Conservation (phyloP, 805 yeast genomes). For the Zygosaccharomyces gambellarensis region DNA sequence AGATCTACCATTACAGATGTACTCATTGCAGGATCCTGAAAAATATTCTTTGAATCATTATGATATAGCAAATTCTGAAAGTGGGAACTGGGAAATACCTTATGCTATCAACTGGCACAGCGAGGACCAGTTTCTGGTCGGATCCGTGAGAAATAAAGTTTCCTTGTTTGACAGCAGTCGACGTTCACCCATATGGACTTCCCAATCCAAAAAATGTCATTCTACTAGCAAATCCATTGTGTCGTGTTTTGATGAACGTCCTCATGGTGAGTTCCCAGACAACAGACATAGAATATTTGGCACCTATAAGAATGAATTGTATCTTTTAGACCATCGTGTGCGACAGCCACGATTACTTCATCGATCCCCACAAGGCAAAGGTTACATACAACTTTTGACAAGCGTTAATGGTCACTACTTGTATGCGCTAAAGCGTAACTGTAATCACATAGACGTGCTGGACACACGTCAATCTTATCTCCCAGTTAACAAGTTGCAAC, state of each 20-base stretch:
- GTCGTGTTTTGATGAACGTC: constrained; percentile 26
- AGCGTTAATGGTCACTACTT: constrained; percentile 37
- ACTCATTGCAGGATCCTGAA: constrained; percentile 16
- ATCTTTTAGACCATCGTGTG: constrained; percentile 23
- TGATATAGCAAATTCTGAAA: constrained; percentile 29
- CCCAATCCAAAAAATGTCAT: constrained; percentile 9
- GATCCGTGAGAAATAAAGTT: constrained; percentile 28
- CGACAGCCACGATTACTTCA: constrained; percentile 1
- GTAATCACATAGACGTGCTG: constrained; percentile 30
- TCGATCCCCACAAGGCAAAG: constrained; percentile 26
- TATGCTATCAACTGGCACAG: constrained; percentile 27
- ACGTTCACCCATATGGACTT: constrained; percentile 22
- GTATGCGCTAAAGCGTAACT: constrained; percentile 33
- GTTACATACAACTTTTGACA: constrained; percentile 34
- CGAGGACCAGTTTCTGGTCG: constrained; percentile 29
- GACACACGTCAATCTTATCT: constrained; percentile 30
- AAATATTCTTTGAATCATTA: constrained; percentile 25
- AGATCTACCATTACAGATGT: constrained; percentile 37
- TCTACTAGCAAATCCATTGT: constrained; percentile 23
- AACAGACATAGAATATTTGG: constrained; percentile 18
- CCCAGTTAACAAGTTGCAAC: constrained; percentile 14
- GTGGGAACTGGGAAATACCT: constrained; percentile 34
- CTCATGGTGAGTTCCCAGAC: neutral
- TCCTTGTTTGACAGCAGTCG: constrained; percentile 32
- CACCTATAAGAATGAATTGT: constrained; percentile 30